These are phyloP conservation scores for Corylus americana DNA, from an alignment of 306 rosid genomes.

Conservation along the genomic window DNA sequence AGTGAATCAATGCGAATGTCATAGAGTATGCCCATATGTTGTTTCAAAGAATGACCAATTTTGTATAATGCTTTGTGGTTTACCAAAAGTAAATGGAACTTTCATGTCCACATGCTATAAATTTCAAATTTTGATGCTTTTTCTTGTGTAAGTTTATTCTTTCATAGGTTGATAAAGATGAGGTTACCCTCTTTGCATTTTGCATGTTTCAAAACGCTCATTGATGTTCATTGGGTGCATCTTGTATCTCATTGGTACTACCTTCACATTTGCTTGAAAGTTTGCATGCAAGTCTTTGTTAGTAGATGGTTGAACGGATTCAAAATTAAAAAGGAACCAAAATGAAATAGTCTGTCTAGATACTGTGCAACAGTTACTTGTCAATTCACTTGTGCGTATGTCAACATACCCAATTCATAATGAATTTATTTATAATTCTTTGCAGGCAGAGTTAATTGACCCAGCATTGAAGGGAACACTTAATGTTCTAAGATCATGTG, in stretches of 20 bases:
- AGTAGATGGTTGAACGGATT: background rate
- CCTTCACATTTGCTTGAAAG: background rate
- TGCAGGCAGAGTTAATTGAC: conserved; percentile 29
- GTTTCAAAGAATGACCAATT: too few relatives aligned
- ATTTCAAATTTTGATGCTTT: too few relatives aligned
- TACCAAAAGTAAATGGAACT: background rate
- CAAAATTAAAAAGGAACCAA: background rate
- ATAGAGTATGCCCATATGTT: background rate
- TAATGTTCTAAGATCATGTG: conserved; percentile 32
- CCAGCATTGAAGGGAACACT: conserved; percentile 41
- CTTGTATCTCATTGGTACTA: background rate
- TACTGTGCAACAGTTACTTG: background rate
- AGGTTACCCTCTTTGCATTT: background rate
- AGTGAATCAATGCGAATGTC: background rate
- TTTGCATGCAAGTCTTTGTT: background rate
- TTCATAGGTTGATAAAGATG: background rate
- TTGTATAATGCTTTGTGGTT: background rate
- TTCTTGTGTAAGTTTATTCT: background rate
- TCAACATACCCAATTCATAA: background rate
- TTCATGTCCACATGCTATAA: background rate
- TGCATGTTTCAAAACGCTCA: background rate
- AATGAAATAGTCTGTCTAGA: background rate
- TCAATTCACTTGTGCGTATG: background rate
- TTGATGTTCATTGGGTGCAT: background rate
- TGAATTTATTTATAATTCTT: background rate